phyloP scores from a whole-genome alignment of 2,329 filamentous ascomycete species.

The Drechslerella coelobrocha region DNA sequence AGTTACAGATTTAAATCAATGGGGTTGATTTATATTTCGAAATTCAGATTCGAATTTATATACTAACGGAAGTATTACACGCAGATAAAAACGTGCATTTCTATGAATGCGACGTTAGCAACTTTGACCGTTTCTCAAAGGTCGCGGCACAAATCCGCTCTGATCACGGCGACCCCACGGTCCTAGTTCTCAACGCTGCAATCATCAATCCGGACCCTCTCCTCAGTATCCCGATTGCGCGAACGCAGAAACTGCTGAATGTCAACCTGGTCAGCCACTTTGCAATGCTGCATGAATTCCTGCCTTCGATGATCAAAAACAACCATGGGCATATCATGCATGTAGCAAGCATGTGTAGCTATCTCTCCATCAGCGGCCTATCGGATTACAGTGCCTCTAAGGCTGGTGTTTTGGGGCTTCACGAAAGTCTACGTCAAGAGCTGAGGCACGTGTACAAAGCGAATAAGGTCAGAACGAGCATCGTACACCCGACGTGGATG shows the following conservation, averaged over 20 bases:
- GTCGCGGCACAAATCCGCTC: conserved; percentile 56
- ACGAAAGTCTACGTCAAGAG: conserved; percentile 70
- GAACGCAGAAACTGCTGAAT: conserved; percentile 62
- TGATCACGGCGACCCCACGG: conserved; percentile 57
- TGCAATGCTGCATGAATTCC: conserved; percentile 70
- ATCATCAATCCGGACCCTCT: conserved; percentile 57
- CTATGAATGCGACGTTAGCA: conserved; percentile 38
- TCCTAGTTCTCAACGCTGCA: conserved; percentile 59
- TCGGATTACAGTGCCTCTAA: conserved; percentile 73
- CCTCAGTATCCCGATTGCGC: conserved; percentile 11
- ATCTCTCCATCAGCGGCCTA: conserved; percentile 67
- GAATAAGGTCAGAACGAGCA: conserved; percentile 68
- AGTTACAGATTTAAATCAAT: too few species aligned
- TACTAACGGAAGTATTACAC: background rate
- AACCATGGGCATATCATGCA: conserved; percentile 78
- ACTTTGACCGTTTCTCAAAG: conserved; percentile 15
- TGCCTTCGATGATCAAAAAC: conserved; percentile 68
- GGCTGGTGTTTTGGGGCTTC: conserved; percentile 70
- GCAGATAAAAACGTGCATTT: conserved; percentile 34
- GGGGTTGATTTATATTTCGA: background rate
- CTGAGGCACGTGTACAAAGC: conserved; percentile 68
- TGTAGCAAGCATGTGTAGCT: conserved; percentile 70
- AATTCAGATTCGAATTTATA: background rate
- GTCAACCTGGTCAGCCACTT: conserved; percentile 74
- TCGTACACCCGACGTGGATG: conserved; percentile 70